Conservation (phyloP, 345 rosid species). For the Noccaea bulbosa region DNA sequence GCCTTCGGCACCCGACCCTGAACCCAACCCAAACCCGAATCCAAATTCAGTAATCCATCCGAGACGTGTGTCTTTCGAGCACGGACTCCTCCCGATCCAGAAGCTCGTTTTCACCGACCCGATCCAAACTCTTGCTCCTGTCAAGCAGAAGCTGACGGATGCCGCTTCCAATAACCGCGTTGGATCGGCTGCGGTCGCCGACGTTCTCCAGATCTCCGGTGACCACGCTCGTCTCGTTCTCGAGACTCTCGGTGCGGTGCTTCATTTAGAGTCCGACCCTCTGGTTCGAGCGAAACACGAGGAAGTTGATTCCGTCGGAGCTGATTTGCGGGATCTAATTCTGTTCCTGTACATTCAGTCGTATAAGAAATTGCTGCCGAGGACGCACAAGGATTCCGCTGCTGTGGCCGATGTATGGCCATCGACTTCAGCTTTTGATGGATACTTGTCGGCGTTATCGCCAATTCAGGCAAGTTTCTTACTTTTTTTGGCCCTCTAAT, state of each 20-base stretch:
- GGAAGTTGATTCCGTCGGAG: constrained; percentile 70
- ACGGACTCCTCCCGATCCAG: constrained; percentile 93
- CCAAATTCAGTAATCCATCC: constrained; percentile 69
- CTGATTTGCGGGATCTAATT: constrained; percentile 85
- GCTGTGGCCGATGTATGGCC: constrained; percentile 99
- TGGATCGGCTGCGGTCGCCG: constrained; percentile 67
- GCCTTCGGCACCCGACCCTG: constrained; percentile 50
- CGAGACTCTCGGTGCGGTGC: constrained; percentile 87
- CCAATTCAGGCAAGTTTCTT: constrained; percentile 81
- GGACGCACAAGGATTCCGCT: constrained; percentile 92
- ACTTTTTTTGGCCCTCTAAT: background rate
- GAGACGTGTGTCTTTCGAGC: constrained; percentile 91
- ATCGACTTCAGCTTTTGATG: constrained; percentile 98
- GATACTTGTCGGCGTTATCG: constrained; percentile 89
- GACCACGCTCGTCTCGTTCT: constrained; percentile 90
- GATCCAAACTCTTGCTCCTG: constrained; percentile 68
- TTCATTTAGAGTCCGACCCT: constrained; percentile 79
- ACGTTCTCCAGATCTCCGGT: constrained; percentile 82
- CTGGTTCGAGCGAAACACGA: constrained; percentile 55
- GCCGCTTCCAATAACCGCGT: constrained; percentile 54
- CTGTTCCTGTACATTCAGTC: constrained; percentile 91
- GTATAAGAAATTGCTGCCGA: constrained; percentile 85
- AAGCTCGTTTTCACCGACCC: constrained; percentile 91
- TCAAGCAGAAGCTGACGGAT: constrained; percentile 61
- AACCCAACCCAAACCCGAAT: constrained; percentile 44